These are phyloP conservation scores for Gryganskiella cystojenkinii DNA, from an alignment of 192 early-diverging fungal genomes.

Conservation along the genomic window DNA sequence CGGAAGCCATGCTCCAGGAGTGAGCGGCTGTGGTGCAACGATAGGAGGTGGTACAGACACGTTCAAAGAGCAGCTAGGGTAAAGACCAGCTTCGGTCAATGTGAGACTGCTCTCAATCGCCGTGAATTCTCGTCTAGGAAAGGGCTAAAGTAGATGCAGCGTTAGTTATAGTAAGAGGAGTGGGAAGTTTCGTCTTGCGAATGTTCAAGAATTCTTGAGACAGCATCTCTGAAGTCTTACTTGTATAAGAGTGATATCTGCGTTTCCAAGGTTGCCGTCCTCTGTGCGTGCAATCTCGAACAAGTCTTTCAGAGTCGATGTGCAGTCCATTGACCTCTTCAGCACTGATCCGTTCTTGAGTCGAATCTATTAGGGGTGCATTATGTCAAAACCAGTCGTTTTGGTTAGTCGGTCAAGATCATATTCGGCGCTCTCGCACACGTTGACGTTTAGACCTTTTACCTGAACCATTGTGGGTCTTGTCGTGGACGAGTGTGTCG, in stretches of 20 bases:
- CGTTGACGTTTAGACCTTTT: neutral
- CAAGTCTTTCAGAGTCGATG: slow-evolving; percentile 18
- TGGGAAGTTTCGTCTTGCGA: neutral
- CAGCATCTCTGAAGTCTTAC: slow-evolving; percentile 1
- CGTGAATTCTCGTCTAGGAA: slow-evolving; percentile 42
- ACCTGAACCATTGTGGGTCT: slow-evolving; percentile 28
- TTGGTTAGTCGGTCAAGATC: neutral
- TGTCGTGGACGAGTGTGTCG: neutral
- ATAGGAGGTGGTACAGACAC: slow-evolving; percentile 38
- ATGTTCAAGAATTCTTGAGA: neutral
- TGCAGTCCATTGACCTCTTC: slow-evolving; percentile 20
- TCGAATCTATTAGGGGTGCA: slow-evolving; percentile 11
- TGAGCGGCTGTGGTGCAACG: slow-evolving; percentile 34
- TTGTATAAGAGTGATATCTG: slow-evolving; percentile 47
- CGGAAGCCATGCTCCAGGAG: slow-evolving; percentile 25
- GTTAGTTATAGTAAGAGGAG: neutral
- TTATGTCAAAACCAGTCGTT: neutral
- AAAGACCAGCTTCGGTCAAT: slow-evolving; percentile 18
- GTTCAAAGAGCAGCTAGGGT: slow-evolving; percentile 48
- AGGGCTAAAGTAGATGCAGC: slow-evolving; percentile 11
- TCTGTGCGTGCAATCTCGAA: slow-evolving; percentile 37
- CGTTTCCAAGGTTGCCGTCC: slow-evolving; percentile 33
- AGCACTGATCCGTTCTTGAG: slow-evolving; percentile 36
- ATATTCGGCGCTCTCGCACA: no score
- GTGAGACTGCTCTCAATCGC: slow-evolving; percentile 18